These are phyloP conservation scores for Parafenestella ontariensis DNA, from an alignment of 2,329 filamentous ascomycete genomes.

Conservation along the genomic window DNA sequence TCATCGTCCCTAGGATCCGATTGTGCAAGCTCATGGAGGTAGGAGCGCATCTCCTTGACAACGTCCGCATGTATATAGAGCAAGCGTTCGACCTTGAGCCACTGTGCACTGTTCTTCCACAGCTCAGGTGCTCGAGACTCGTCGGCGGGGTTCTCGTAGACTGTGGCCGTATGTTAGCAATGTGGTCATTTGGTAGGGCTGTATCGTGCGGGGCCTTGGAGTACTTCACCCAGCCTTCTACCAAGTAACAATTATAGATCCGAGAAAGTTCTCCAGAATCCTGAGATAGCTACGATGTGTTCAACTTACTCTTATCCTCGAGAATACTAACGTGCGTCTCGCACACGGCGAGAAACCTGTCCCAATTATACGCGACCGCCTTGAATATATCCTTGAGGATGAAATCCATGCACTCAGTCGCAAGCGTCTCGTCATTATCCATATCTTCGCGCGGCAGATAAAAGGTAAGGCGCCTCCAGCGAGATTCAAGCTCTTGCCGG, in stretches of 20 bases:
- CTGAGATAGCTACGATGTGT: no score
- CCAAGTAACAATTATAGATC: no score
- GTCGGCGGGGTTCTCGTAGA: constrained; percentile 62
- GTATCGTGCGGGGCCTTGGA: no score
- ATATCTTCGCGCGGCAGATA: constrained; percentile 56
- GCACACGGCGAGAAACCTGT: constrained; percentile 53
- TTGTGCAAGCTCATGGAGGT: constrained; percentile 53
- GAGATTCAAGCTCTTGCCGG: constrained; percentile 58
- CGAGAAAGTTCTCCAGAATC: no score
- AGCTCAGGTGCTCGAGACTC: constrained; percentile 60
- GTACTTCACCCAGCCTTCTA: no score
- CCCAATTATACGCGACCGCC: constrained; percentile 55
- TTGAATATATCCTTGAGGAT: constrained; percentile 60
- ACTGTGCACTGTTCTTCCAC: constrained; percentile 59
- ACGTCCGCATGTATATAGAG: constrained; percentile 59
- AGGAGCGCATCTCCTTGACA: constrained; percentile 54
- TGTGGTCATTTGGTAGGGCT: background rate
- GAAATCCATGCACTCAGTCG: constrained; percentile 59
- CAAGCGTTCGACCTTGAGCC: constrained; percentile 61
- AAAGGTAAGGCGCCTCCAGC: constrained; percentile 61
- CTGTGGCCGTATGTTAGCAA: constrained; percentile 16
- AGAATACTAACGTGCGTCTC: constrained; percentile 59
- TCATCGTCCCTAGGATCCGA: constrained; percentile 39
- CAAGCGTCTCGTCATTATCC: constrained; percentile 52
- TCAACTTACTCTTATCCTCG: constrained; percentile 34